Conservation (phyloP, 495 filamentous ascomycete genomes). For the Parathielavia hyrcaniae region DNA sequence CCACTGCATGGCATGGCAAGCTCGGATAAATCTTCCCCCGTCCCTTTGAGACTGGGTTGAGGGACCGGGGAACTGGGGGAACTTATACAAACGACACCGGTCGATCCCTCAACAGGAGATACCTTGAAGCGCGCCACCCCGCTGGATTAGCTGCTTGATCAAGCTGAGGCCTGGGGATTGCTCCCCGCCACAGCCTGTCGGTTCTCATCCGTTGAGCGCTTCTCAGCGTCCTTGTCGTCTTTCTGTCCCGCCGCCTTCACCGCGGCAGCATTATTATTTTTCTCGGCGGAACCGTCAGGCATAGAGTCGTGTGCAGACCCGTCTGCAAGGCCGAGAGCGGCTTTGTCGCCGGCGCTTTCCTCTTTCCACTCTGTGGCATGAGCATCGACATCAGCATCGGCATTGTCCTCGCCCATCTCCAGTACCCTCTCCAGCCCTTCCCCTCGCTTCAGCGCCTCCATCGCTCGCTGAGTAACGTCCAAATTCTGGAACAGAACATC, state of each 20-base stretch:
- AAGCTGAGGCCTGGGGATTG: background rate
- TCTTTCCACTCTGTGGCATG: background rate
- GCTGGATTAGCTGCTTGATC: background rate
- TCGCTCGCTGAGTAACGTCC: slow-evolving; percentile 35
- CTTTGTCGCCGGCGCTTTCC: background rate
- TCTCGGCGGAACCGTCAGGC: background rate
- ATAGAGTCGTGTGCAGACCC: background rate
- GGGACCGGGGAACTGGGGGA: too few species aligned
- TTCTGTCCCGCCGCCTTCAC: background rate
- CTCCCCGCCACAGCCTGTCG: background rate
- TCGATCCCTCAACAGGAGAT: too few species aligned
- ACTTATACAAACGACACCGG: too few species aligned
- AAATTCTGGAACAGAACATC: slow-evolving; percentile 45
- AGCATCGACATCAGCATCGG: background rate
- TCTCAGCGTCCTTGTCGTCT: slow-evolving; percentile 5
- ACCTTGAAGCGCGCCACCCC: background rate
- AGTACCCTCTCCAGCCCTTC: slow-evolving; percentile 29
- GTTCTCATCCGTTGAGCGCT: slow-evolving; percentile 13
- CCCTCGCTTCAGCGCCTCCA: slow-evolving; percentile 36
- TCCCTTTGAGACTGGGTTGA: too few species aligned
- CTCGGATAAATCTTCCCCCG: too few species aligned
- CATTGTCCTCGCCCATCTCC: slow-evolving; percentile 11
- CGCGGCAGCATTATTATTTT: too few species aligned
- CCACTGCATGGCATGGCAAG: too few species aligned
- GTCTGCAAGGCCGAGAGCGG: background rate